These are phyloP conservation scores for Rugonectria rugulosa DNA, from an alignment of 2,329 filamentous ascomycete species.

Conservation along the genomic window DNA sequence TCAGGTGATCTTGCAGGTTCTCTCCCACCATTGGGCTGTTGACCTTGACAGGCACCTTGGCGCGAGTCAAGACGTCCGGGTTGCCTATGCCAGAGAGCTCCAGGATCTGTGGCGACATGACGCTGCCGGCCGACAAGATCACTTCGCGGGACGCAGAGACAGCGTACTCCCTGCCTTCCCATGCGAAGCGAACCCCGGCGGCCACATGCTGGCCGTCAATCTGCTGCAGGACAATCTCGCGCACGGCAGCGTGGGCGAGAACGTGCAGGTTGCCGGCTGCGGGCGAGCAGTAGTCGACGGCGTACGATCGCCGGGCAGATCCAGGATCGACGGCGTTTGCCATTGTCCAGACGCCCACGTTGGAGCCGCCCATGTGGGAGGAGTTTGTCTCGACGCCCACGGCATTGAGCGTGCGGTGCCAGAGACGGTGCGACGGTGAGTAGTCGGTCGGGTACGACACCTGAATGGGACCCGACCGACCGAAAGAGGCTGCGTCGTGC, in stretches of 20 bases:
- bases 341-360: constrained; percentile 58
- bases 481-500: constrained; percentile 51
- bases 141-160: constrained; percentile 59
- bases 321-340: constrained; percentile 56
- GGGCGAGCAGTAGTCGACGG: constrained; percentile 52
- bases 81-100: constrained; percentile 69
- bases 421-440: constrained; percentile 51
- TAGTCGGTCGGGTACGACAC: constrained; percentile 54
- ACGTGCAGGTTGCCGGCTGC: constrained; percentile 52
- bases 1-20: constrained; percentile 57
- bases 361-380: constrained; percentile 57
- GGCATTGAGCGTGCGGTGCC: constrained; percentile 55
- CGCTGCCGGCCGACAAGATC: constrained; percentile 65
- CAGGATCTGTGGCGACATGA: constrained; percentile 65
- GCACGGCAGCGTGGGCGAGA: constrained; percentile 41
- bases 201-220: constrained; percentile 29
- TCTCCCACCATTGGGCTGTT: constrained; percentile 55
- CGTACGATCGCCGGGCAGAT: constrained; percentile 58
- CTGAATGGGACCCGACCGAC: constrained; percentile 56
- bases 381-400: constrained; percentile 52
- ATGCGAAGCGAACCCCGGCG: constrained; percentile 44
- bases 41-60: constrained; percentile 48
- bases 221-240: constrained; percentile 36
- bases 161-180: constrained; percentile 46
- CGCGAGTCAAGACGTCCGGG: constrained; percentile 43